Base-by-base conservation (phyloP, 208 protist species). In the Kentomonas sorsogonicus region DNA sequence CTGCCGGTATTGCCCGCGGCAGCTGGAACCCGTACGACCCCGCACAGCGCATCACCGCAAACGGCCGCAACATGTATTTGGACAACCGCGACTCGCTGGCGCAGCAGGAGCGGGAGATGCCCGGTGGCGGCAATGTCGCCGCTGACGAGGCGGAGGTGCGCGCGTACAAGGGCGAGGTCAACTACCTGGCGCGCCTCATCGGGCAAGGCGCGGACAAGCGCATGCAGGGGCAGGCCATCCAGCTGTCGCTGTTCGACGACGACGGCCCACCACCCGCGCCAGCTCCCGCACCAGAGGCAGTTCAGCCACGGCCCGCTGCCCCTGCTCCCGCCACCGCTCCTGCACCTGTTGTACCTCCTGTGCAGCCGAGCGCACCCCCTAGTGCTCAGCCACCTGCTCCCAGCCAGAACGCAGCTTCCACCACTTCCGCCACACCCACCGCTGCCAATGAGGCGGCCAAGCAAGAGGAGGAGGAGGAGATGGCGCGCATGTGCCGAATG, bases 11-110 rank as follows among this genome's bases (percentile, higher is more conserved):
- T 7, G 43, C 74, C 0, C 30, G 64, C 0, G 69, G 67, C 1
- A 15, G n/a, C 10, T 93, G 86, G 85, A 45, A 76, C 27, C 74
- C 78, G 25, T 34, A 2, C 2, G 53, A 64, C 39, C 43, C 11
- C 1, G 15, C 13, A 0, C 47, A 51, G 11, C 79, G 82, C 36
- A 50, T 88, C 45, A 86, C 79, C 15, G 57, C 23, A 9, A 83
- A 72, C 38, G 77, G 74, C n/a, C 54, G 60, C 31, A 82, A 93
- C 68, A 74, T 89, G 43, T 93, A 88, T 50, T 33, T 50, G 15
- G 25, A n/a, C n/a, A 29, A 31, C 2, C 6, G 10, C 1, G 71
- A 77, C 53, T 53, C 66, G 26, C 57, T 77, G 33, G 45, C 47
- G 15, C n/a, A 34, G 53, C 73, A 86, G 25, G 57, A 69, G 10